phyloP scores from a whole-genome alignment of 2,329 filamentous ascomycete species.

The Grosmannia huntii region DNA sequence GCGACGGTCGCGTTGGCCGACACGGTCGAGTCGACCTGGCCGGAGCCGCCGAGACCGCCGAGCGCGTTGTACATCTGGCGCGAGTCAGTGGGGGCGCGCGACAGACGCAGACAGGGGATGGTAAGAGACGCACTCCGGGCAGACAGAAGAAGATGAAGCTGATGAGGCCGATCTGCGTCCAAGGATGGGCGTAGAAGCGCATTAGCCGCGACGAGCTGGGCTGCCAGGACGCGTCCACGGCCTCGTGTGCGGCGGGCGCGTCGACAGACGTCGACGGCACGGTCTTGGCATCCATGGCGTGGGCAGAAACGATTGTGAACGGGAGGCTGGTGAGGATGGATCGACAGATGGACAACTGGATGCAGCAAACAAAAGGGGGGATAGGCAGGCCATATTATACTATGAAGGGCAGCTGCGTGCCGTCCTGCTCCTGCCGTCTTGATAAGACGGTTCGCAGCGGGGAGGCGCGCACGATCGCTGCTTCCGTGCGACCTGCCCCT shows the following conservation, averaged over 20 bases:
- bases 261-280: background rate
- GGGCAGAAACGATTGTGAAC: background rate
- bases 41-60: constrained; percentile 29
- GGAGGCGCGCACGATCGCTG: background rate
- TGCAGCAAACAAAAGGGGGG: background rate
- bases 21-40: constrained; percentile 30
- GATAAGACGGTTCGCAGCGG: background rate
- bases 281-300: background rate
- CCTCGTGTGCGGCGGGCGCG: background rate
- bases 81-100: background rate
- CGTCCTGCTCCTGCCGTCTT: background rate
- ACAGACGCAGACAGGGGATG: background rate
- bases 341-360: background rate
- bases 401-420: background rate
- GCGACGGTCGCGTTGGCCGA: constrained; percentile 34
- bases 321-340: background rate
- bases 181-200: constrained; percentile 19
- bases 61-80: constrained; percentile 33
- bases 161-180: constrained; percentile 34
- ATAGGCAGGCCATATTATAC: background rate
- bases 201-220: background rate
- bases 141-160: constrained; percentile 36
- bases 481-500: too few relatives aligned
- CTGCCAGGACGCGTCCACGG: background rate
- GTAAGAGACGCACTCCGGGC: constrained; percentile 17